phyloP scores from a whole-genome alignment of 768 basidiomycete genomes.

The Chalciporus pseudorubinellus region DNA sequence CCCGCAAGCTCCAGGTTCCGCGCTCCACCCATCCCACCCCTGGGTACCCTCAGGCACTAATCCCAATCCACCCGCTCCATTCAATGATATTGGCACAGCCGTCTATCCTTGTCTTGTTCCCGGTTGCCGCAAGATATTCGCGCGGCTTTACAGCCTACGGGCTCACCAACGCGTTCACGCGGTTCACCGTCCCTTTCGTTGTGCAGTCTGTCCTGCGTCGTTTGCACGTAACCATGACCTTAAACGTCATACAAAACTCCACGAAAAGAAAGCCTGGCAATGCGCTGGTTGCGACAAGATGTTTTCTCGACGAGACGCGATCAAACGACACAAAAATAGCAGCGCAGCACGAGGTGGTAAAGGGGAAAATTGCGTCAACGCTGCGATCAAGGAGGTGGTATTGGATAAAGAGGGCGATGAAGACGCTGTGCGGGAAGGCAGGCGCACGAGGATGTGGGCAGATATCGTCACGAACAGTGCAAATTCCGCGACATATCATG shows the following conservation, averaged over 20 bases:
- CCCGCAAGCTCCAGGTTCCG: slow-evolving; percentile 27
- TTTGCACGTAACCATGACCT: slow-evolving; percentile 80
- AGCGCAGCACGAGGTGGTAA: slow-evolving; percentile 50
- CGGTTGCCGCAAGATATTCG: slow-evolving; percentile 66
- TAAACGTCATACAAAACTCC: slow-evolving; percentile 71
- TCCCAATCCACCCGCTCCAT: slow-evolving; percentile 25
- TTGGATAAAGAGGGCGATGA: slow-evolving; percentile 39
- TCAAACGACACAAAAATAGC: slow-evolving; percentile 73
- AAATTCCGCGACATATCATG: slow-evolving; percentile 6
- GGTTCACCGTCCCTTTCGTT: slow-evolving; percentile 62
- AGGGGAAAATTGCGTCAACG: slow-evolving; percentile 51
- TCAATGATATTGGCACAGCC: slow-evolving; percentile 62
- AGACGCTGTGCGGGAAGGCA: slow-evolving; percentile 48
- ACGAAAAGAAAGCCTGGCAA: slow-evolving; percentile 71
- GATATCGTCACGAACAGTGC: slow-evolving; percentile 47
- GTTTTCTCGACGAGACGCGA: slow-evolving; percentile 76
- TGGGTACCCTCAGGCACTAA: slow-evolving; percentile 27
- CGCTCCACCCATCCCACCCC: slow-evolving; percentile 33
- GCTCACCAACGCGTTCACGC: slow-evolving; percentile 70
- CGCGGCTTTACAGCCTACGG: slow-evolving; percentile 65
- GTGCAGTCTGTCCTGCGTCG: slow-evolving; percentile 64
- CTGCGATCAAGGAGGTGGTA: slow-evolving; percentile 62
- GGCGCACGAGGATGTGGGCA: slow-evolving; percentile 62
- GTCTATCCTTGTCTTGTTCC: slow-evolving; percentile 76
- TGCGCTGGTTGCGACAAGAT: slow-evolving; percentile 72